These are phyloP conservation scores for Termitomyces eurrhizus DNA, from an alignment of 768 basidiomycete genomes.

Conservation along the genomic window DNA sequence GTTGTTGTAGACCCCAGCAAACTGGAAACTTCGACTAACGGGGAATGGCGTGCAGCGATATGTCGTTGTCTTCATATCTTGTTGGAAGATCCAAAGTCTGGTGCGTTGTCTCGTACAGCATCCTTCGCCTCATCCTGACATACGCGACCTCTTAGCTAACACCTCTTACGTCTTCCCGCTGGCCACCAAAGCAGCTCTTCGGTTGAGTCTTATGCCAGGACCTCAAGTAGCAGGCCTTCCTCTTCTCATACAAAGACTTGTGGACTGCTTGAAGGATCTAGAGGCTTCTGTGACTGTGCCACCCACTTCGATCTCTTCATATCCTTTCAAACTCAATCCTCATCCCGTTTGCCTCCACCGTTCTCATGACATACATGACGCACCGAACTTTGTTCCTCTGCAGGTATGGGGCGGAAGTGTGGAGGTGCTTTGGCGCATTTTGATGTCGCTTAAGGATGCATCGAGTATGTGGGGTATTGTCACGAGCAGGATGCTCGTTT, in stretches of 20 bases:
- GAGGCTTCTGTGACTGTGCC: conserved; percentile 21
- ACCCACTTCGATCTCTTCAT: not conserved
- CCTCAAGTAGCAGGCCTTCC: conserved; percentile 22
- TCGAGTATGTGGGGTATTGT: conserved; percentile 45
- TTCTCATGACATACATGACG: conserved; percentile 33
- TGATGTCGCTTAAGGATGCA: conserved; percentile 36
- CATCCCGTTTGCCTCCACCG: conserved; percentile 25
- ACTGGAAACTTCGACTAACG: conserved; percentile 48
- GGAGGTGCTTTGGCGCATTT: conserved; percentile 52
- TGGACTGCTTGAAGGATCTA: conserved; percentile 23
- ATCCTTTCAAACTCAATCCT: not conserved
- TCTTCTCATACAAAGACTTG: conserved; percentile 25
- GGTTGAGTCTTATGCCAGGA: conserved; percentile 32
- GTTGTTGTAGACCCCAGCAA: conserved; percentile 45
- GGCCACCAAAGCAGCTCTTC: conserved; percentile 28
- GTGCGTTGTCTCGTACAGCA: conserved; percentile 17
- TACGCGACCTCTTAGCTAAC: conserved; percentile 1
- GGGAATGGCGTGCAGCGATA: conserved; percentile 58
- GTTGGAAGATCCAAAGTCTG: conserved; percentile 24
- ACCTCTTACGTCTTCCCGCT: conserved; percentile 16
- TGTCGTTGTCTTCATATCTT: conserved; percentile 48
- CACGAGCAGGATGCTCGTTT: conserved; percentile 51
- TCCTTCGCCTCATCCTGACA: not conserved
- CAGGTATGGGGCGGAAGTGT: conserved; percentile 47
- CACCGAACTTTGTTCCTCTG: conserved; percentile 23